Evolutionary conservation across 2,329 filamentous ascomycete genomes (phyloP).

Genomic region (Aspergillus alliaceus): DNA sequence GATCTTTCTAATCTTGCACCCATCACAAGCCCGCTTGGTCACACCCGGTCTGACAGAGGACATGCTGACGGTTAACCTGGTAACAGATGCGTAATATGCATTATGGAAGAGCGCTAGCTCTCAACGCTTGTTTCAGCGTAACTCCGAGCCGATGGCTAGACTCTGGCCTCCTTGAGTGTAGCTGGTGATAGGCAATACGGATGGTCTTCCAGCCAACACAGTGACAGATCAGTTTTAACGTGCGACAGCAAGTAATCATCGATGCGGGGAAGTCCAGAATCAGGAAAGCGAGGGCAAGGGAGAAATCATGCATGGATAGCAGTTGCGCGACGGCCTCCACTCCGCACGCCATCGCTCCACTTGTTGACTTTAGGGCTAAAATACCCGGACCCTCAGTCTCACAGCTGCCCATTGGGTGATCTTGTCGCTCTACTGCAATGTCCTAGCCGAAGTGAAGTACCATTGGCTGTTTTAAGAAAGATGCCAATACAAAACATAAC

Average conservation of each 20-base stretch:
- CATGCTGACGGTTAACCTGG: slow-evolving; percentile 5
- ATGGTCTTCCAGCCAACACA: background rate
- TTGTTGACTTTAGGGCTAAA: background rate
- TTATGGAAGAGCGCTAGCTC: background rate
- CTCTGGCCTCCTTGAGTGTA: background rate
- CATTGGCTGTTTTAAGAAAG: no score
- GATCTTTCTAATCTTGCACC: slow-evolving; percentile 56
- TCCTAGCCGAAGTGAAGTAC: no score
- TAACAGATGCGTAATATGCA: background rate
- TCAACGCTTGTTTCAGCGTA: background rate
- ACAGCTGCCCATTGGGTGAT: background rate
- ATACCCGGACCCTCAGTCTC: background rate
- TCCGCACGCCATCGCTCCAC: slow-evolving; percentile 18
- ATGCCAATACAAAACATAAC: background rate
- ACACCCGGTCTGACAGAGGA: slow-evolving; percentile 12
- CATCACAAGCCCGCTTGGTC: slow-evolving; percentile 50
- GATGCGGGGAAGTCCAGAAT: background rate
- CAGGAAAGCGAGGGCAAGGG: background rate
- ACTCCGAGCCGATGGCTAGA: background rate
- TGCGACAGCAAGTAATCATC: background rate
- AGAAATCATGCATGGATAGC: slow-evolving; percentile 3
- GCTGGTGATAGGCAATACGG: background rate
- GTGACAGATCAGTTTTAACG: background rate
- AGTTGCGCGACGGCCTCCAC: slow-evolving; percentile 20
- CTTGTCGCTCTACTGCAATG: background rate